phyloP scores from a whole-genome alignment of 192 early-diverging fungal genomes.

The Coemansia sp. region DNA sequence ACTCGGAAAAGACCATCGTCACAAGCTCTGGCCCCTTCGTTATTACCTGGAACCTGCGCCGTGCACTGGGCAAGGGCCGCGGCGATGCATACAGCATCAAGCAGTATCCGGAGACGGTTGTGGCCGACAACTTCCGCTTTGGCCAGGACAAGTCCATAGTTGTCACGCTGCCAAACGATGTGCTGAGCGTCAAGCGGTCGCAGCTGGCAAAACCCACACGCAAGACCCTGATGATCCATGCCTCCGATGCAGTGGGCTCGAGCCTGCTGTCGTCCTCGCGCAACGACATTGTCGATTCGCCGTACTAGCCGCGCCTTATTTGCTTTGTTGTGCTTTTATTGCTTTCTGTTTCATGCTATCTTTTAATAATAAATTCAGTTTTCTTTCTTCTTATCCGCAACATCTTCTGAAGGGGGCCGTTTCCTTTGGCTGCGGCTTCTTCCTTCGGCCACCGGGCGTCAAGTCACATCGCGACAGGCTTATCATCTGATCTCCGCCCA shows the following conservation, averaged over 20 bases:
- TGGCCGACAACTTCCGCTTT: conserved; percentile 90
- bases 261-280: conserved; percentile 8
- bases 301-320: conserved; percentile 11
- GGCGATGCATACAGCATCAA: conserved; percentile 85
- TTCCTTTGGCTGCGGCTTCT: background rate
- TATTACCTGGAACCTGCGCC: conserved; percentile 87
- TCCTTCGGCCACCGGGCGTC: background rate
- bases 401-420: background rate
- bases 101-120: conserved; percentile 76
- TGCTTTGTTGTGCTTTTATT: background rate
- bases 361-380: conserved; percentile 4
- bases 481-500: background rate
- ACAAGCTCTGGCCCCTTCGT: conserved; percentile 89
- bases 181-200: conserved; percentile 65
- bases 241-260: background rate
- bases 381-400: background rate
- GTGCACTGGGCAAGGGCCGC: conserved; percentile 72
- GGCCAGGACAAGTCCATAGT: conserved; percentile 82
- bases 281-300: conserved; percentile 28
- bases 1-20: conserved; percentile 76
- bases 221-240: conserved; percentile 44
- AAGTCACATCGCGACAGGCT: conserved; percentile 1
- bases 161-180: conserved; percentile 76
- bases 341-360: background rate
- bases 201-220: conserved; percentile 62